A percentile compares a stretch with the other conserved stretches of the same genome.
phyloP scores from a whole-genome alignment of 164 flowering plant species.

The Nymphaea thermarum region DNA sequence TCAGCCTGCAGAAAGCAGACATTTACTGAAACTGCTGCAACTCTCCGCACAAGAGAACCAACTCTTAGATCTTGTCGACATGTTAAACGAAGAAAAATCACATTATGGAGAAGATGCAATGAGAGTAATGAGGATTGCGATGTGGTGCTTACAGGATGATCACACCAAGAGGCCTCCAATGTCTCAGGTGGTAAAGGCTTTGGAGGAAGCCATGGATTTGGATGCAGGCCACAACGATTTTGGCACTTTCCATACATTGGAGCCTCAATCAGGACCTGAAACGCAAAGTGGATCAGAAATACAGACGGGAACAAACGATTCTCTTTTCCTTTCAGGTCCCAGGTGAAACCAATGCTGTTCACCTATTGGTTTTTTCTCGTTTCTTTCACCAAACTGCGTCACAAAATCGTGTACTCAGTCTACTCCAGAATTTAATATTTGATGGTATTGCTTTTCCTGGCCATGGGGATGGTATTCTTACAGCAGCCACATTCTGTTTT shows the following conservation, averaged over 20 bases:
- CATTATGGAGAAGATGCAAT: constrained; percentile 6
- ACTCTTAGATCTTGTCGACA: constrained; percentile 6
- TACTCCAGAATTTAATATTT: too few species aligned
- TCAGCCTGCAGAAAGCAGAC: not conserved
- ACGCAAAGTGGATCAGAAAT: not conserved
- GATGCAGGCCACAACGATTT: not conserved
- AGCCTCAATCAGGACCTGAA: not conserved
- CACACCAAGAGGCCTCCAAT: constrained; percentile 9
- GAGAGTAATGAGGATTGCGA: constrained; percentile 11
- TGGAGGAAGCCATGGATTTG: constrained; percentile 14
- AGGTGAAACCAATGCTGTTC: not conserved
- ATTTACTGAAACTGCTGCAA: constrained; percentile 7
- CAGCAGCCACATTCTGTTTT: too few species aligned
- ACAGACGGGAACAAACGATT: not conserved
- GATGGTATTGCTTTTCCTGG: too few species aligned
- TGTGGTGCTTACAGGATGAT: constrained; percentile 14
- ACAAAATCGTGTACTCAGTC: too few species aligned
- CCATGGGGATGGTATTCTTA: too few species aligned
- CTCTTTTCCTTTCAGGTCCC: not conserved
- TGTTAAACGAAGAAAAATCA: constrained; percentile 1
- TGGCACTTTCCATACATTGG: not conserved
- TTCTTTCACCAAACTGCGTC: too few species aligned
- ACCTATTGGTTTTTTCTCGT: too few species aligned
- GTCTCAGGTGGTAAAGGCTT: constrained; percentile 14
- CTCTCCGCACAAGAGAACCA: constrained; percentile 5